Evolutionary conservation across 495 filamentous ascomycete species (phyloP).

Genomic region (Aspergillus wentii): DNA sequence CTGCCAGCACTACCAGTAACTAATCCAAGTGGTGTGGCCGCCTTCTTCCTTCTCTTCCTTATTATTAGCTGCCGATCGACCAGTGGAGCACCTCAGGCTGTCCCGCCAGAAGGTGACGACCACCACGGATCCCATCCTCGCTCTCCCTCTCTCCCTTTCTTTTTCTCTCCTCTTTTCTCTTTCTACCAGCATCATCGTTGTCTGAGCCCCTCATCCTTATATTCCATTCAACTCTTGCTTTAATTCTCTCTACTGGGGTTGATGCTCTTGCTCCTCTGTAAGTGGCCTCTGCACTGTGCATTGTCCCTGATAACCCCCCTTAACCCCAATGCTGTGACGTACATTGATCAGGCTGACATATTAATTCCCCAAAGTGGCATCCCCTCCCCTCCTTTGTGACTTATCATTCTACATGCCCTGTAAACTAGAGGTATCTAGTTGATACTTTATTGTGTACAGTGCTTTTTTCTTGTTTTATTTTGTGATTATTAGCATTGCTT

Average conservation of each 20-base stretch:
- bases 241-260: not conserved
- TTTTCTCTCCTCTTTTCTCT: conserved; percentile 10
- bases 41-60: conserved; percentile 20
- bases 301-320: no score
- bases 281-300: no score
- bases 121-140: conserved; percentile 21
- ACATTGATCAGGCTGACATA: conserved; percentile 20
- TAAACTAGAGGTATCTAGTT: no score
- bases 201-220: not conserved
- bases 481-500: no score
- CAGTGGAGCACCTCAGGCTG: conserved; percentile 33
- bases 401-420: no score
- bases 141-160: conserved; percentile 9
- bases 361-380: conserved; percentile 6
- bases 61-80: conserved; percentile 39
- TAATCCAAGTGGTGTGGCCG: no score
- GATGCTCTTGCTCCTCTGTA: no score
- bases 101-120: conserved; percentile 37
- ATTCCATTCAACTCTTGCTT: no score
- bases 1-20: no score
- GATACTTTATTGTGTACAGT: no score
- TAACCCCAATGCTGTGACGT: conserved; percentile 9
- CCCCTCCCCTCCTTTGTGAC: no score
- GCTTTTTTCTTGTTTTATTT: no score
- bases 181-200: not conserved